Evolutionary conservation across 1,284 basidiomycete species (phyloP), one percentile per base, ranked within the genome.

Genomic region (Phlebopus sp.): DNA sequence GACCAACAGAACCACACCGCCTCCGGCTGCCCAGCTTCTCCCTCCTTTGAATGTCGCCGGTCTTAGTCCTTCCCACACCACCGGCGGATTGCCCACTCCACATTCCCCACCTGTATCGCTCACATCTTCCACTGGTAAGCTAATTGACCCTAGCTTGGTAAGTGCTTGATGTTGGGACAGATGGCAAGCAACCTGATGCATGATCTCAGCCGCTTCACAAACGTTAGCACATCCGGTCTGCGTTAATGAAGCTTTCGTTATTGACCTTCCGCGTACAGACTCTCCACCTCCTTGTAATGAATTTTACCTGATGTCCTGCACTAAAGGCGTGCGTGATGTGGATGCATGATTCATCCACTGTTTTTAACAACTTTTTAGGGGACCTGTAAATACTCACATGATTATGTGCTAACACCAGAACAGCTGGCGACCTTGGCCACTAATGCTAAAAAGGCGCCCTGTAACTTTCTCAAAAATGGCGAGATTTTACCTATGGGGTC

Each of bases 371-470:
- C n/a, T 44, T 45, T 41, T 41, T 57, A 89, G 86, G 71, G 76
- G 34, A 70, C 75, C 37, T 90, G 87, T 78, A 88, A 84, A 67
- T 90, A 88, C 65, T 86, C 84, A 30, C 87, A 90, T 66, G 84
- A 87, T 47, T 90, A 89, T 60, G 67, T 76, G 30, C 66, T 90
- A 47, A 84, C 80, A 2, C 68, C 75, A 3, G 86, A 87, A 44
- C 85, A 89, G 60, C 69, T 88, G 49, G 74, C 76, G 19, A 76
- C 76, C 15, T 67, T 90, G 58, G 75, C 82, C 21, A 76, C 72
- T 56, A 86, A 84, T 57, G 87, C 87, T 10, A 89, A 88, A 69
- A 89, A 88, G 55, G 85, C 86, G 0, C 87, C 86, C 0, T 90
- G 86, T 66, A 86, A 85, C 60, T 86, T 84, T 72, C 69, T 87